Conservation (phyloP, 192 early-diverging fungal species). For the Entomortierella beljakovae region DNA sequence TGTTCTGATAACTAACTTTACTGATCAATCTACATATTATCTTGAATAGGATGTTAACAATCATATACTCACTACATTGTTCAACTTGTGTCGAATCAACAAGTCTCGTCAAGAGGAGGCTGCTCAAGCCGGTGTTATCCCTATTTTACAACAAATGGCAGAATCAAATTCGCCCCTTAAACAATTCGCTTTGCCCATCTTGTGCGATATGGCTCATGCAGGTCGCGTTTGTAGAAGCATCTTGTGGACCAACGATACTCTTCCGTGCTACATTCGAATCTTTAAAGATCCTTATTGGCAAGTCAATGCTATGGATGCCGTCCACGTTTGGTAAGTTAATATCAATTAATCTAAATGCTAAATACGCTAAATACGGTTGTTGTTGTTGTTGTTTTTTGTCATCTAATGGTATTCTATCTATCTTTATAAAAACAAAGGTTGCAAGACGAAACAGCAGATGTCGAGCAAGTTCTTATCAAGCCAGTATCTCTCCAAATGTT, state of each 20-base stretch:
- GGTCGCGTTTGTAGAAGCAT: conserved; percentile 58
- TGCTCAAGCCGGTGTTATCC: conserved; percentile 66
- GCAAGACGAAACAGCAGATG: conserved; percentile 55
- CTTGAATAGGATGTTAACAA: conserved; percentile 66
- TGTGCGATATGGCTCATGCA: conserved; percentile 71
- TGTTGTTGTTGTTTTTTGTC: neutral
- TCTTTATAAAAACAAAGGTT: conserved; percentile 14
- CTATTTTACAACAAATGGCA: conserved; percentile 62
- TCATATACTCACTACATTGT: conserved; percentile 68
- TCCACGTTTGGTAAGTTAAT: conserved; percentile 62
- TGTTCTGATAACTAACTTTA: no score
- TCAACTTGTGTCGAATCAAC: conserved; percentile 71
- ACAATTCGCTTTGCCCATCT: conserved; percentile 70
- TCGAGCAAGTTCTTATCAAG: conserved; percentile 51
- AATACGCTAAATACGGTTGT: no score
- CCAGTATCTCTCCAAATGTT: conserved; percentile 51
- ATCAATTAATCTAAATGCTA: no score
- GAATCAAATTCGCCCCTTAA: conserved; percentile 61
- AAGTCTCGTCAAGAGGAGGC: conserved; percentile 66
- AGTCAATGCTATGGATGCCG: conserved; percentile 70
- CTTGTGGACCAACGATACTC: conserved; percentile 59
- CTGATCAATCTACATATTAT: no score
- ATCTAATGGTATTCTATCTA: neutral
- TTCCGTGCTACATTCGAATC: conserved; percentile 60
- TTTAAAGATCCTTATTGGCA: conserved; percentile 69